Percentiles rank a stretch among this genome's conserved stretches.
These are phyloP conservation scores for Magnusiomyces magnusii DNA, from an alignment of 1,139 yeast genomes.

Conservation along the genomic window DNA sequence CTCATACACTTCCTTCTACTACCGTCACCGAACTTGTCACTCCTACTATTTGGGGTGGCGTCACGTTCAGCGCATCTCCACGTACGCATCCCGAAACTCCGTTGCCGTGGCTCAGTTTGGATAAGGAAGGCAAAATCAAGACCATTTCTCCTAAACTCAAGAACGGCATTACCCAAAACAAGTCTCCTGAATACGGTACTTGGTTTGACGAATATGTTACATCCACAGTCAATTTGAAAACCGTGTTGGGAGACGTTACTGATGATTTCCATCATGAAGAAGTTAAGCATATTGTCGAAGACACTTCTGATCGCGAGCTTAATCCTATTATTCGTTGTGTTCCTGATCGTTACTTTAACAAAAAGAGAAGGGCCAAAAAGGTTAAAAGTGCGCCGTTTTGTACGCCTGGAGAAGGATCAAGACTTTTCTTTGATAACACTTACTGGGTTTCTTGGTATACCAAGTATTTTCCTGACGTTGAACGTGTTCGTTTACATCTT, in stretches of 20 bases:
- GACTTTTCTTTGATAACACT: constrained; percentile 49
- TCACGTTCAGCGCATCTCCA: constrained; percentile 72
- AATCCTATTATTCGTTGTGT: constrained; percentile 81
- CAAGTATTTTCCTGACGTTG: constrained; percentile 44
- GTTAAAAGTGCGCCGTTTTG: constrained; percentile 67
- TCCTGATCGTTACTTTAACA: constrained; percentile 58
- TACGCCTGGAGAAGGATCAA: constrained; percentile 57
- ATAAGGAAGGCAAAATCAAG: constrained; percentile 73
- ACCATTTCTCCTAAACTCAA: constrained; percentile 68
- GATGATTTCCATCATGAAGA: constrained; percentile 34
- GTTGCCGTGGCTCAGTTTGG: constrained; percentile 73
- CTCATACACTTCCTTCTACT: constrained; percentile 41
- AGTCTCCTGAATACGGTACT: constrained; percentile 65
- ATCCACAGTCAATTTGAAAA: constrained; percentile 30
- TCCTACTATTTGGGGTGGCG: constrained; percentile 76
- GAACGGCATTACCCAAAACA: constrained; percentile 58
- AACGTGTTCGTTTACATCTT: constrained; percentile 58
- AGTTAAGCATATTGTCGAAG: constrained; percentile 47
- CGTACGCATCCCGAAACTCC: constrained; percentile 51
- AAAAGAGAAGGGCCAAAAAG: constrained; percentile 53
- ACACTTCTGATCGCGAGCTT: constrained; percentile 46
- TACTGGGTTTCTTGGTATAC: constrained; percentile 81
- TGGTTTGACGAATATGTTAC: constrained; percentile 62
- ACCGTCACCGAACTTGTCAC: constrained; percentile 55
- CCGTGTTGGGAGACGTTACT: constrained; percentile 17